Conservation (phyloP, 768 basidiomycete species). For the Dentipellis sp. region DNA sequence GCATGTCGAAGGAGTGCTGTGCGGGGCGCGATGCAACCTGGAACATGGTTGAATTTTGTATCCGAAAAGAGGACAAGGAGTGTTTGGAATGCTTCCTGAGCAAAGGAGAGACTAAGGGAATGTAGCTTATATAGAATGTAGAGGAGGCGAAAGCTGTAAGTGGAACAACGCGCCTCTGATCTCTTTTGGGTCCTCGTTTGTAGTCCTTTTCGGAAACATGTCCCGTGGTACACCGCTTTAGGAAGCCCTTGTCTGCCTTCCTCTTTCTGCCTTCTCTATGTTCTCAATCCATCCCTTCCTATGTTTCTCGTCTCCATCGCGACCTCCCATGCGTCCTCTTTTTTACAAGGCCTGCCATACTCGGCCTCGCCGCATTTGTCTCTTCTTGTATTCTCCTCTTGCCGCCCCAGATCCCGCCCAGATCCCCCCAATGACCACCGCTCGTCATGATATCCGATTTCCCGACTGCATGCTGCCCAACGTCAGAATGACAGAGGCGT, state of each 20-base stretch:
- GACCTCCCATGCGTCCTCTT: neutral
- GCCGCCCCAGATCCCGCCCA: neutral
- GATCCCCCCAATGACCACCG: neutral
- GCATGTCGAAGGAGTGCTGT: slow-evolving; percentile 9
- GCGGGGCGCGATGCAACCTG: slow-evolving; percentile 10
- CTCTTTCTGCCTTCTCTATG: neutral
- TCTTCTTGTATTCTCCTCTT: neutral
- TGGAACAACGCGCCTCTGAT: slow-evolving; percentile 9
- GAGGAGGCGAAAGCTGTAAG: slow-evolving; percentile 9
- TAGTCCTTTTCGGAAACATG: slow-evolving; percentile 8
- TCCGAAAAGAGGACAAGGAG: neutral
- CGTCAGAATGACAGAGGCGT: too few relatives aligned
- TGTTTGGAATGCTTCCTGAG: slow-evolving; percentile 10
- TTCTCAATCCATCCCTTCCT: neutral
- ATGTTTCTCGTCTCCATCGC: neutral
- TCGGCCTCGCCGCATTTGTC: neutral
- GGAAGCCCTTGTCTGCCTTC: neutral
- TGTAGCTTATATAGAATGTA: slow-evolving; percentile 13
- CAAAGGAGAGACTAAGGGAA: slow-evolving; percentile 8
- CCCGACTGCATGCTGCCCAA: too few relatives aligned
- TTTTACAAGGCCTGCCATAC: neutral
- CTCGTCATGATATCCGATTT: too few relatives aligned
- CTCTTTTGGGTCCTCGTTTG: slow-evolving; percentile 14
- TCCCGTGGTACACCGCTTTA: neutral
- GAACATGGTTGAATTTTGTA: slow-evolving; percentile 7